Conservation (phyloP, 1,284 basidiomycete species). For the Moesziomyces aphidis region DNA sequence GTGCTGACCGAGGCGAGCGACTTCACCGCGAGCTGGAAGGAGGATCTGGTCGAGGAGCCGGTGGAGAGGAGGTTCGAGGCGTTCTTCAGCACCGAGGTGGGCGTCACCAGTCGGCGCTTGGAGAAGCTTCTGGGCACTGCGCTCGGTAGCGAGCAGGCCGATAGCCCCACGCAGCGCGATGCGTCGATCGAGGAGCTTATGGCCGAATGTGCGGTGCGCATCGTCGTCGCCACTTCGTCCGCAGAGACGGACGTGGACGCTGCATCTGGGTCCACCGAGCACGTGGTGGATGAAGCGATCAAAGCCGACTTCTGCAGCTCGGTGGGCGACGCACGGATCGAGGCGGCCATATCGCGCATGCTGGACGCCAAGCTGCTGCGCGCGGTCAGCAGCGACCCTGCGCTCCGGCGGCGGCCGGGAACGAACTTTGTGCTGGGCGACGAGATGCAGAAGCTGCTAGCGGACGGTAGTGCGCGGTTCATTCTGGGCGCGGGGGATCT, state of each 20-base stretch:
- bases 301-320: slow-evolving; percentile 31
- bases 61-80: slow-evolving; percentile 22
- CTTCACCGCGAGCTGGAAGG: slow-evolving; percentile 45
- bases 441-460: slow-evolving; percentile 23
- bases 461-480: slow-evolving; percentile 11
- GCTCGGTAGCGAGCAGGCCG: slow-evolving; percentile 7
- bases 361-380: slow-evolving; percentile 40
- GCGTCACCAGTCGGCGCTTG: slow-evolving; percentile 27
- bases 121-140: slow-evolving; percentile 25
- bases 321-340: slow-evolving; percentile 36
- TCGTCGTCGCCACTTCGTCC: slow-evolving; percentile 17
- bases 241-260: slow-evolving; percentile 2
- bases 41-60: slow-evolving; percentile 21
- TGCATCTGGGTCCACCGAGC: background rate
- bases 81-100: slow-evolving; percentile 25
- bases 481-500: slow-evolving; percentile 15
- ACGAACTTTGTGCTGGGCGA: slow-evolving; percentile 49
- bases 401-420: slow-evolving; percentile 32
- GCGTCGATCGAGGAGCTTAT: slow-evolving; percentile 1
- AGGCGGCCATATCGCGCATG: slow-evolving; percentile 37
- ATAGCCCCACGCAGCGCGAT: background rate
- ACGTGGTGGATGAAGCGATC: slow-evolving; percentile 14
- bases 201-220: slow-evolving; percentile 43
- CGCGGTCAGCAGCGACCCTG: slow-evolving; percentile 18
- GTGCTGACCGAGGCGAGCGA: slow-evolving; percentile 9